A percentile compares a stretch with the other conserved stretches of the same genome.
Conservation (phyloP, 176 grass and related monocot species). For the Zea mays region DNA sequence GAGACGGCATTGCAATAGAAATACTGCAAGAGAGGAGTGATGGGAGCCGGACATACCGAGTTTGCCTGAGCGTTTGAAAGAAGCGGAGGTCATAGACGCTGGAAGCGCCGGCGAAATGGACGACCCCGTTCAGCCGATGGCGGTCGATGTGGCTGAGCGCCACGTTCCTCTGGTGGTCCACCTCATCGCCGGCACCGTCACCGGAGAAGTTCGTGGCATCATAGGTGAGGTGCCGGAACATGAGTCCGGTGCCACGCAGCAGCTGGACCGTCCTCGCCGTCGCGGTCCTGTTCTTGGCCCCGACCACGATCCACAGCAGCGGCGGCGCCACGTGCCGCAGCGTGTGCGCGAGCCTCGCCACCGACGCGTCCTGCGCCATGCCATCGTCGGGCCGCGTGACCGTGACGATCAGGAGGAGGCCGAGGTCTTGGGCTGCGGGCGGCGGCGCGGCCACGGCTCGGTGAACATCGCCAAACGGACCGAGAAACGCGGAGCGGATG, state of each 20-base stretch:
- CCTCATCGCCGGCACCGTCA: not conserved
- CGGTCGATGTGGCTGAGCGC: conserved; percentile 54
- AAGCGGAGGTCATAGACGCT: conserved; percentile 54
- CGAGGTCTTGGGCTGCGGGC: not conserved
- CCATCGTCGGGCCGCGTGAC: conserved; percentile 33
- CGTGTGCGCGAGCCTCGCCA: conserved; percentile 53
- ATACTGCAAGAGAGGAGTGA: not conserved
- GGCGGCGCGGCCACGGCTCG: not conserved
- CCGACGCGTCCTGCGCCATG: conserved; percentile 38
- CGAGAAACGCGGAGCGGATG: conserved; percentile 4
- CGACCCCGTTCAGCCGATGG: conserved; percentile 52
- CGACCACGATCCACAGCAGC: conserved; percentile 62
- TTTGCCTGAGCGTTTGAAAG: conserved; percentile 57
- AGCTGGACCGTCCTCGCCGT: conserved; percentile 29
- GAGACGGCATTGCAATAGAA: not conserved
- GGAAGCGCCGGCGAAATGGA: conserved; percentile 48
- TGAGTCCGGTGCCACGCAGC: conserved; percentile 45
- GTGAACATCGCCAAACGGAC: not conserved
- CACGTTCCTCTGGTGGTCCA: conserved; percentile 43
- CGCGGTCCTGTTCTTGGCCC: conserved; percentile 32
- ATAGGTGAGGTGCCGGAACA: conserved; percentile 64
- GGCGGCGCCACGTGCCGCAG: conserved; percentile 51
- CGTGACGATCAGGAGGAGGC: conserved; percentile 62
- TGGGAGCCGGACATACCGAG: conserved; percentile 37
- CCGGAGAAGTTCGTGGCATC: conserved; percentile 34